phyloP scores from a whole-genome alignment of 2,329 filamentous ascomycete genomes.

The Endoconidiophora laricicola region DNA sequence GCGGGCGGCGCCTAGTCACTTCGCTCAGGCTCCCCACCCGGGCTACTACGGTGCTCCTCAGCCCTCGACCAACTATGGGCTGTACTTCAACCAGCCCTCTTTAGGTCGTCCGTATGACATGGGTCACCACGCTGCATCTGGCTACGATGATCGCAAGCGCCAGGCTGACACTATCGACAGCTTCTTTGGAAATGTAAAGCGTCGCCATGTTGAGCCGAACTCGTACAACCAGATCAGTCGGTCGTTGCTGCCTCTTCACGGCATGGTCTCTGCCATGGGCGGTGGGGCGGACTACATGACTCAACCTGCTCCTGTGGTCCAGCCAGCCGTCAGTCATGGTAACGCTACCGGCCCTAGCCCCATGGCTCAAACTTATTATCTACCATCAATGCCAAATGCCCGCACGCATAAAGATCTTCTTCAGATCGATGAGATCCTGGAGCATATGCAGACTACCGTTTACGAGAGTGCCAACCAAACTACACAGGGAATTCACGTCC shows the following conservation, averaged over 20 bases:
- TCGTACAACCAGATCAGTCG: conserved; percentile 89
- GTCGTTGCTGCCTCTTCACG: conserved; percentile 67
- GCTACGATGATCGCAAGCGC: conserved; percentile 60
- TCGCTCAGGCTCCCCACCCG: conserved; percentile 36
- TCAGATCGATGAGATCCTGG: conserved; percentile 86
- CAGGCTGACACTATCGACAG: conserved; percentile 80
- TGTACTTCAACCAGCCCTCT: conserved; percentile 59
- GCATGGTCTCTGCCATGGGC: conserved; percentile 46
- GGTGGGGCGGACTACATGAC: conserved; percentile 39
- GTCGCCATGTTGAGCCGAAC: conserved; percentile 70
- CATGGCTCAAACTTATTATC: conserved; percentile 57
- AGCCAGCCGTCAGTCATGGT: conserved; percentile 34
- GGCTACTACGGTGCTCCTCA: conserved; percentile 42
- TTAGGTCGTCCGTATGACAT: conserved; percentile 24
- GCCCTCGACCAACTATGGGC: conserved; percentile 44
- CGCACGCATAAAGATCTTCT: conserved; percentile 87
- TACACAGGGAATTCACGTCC: conserved; percentile 62
- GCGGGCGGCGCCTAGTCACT: conserved; percentile 39
- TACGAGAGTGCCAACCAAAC: conserved; percentile 83
- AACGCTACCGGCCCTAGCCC: conserved; percentile 35
- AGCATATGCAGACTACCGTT: conserved; percentile 89
- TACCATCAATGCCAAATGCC: conserved; percentile 73
- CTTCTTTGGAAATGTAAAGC: conserved; percentile 87
- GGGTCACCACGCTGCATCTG: conserved; percentile 18
- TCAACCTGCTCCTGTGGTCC: conserved; percentile 25